Percentiles rank a stretch among this genome's conserved stretches.
Conservation (phyloP, 2,329 filamentous ascomycete species). For the Penicillium paneum region DNA sequence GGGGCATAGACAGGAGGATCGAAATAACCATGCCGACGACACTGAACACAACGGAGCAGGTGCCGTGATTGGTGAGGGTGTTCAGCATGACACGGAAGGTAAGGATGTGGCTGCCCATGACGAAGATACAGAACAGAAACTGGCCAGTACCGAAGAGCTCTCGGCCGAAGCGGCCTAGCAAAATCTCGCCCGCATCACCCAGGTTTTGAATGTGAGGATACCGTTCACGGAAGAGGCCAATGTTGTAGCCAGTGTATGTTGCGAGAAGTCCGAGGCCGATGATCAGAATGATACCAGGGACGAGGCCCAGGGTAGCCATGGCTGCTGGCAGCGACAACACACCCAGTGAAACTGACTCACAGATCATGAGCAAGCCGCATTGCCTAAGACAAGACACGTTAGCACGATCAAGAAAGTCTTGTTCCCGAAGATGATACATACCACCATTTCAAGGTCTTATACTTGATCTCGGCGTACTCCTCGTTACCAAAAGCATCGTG, state of each 20-base stretch:
- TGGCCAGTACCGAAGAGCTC: conserved; percentile 63
- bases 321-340: conserved; percentile 23
- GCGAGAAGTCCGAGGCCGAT: conserved; percentile 54
- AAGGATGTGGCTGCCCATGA: conserved; percentile 66
- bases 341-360: conserved; percentile 27
- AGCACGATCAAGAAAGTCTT: background rate
- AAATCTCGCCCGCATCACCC: conserved; percentile 63
- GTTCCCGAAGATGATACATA: conserved; percentile 6
- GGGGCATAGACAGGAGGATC: conserved; percentile 45
- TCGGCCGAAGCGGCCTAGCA: conserved; percentile 59
- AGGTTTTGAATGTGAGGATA: conserved; percentile 63
- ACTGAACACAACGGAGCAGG: conserved; percentile 62
- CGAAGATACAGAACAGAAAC: conserved; percentile 63
- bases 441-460: conserved; percentile 28
- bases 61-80: conserved; percentile 58
- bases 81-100: conserved; percentile 68
- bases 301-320: conserved; percentile 22
- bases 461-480: conserved; percentile 26
- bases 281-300: conserved; percentile 51
- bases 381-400: conserved; percentile 12
- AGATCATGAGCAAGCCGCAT: conserved; percentile 27
- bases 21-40: conserved; percentile 58
- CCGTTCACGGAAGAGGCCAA: conserved; percentile 56
- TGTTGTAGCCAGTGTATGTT: conserved; percentile 58
- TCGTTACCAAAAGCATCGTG: conserved; percentile 26